Conservation (phyloP, 1,139 yeast genomes). For the Meyerozyma athensensis region DNA sequence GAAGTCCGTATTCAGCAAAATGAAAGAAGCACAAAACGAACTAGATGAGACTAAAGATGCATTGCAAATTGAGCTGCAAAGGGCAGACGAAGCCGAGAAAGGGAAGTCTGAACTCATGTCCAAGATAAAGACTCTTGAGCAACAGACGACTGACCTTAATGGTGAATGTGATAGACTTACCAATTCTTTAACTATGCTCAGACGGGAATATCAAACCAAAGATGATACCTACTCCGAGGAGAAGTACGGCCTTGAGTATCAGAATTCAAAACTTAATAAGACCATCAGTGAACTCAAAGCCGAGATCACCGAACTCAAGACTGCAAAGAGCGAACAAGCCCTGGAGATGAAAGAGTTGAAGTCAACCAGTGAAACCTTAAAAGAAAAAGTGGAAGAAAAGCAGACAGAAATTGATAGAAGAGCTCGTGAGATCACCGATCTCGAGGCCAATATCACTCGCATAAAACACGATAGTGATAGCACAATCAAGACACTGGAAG, state of each 20-base stretch:
- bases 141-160: constrained; percentile 54
- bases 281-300: constrained; percentile 36
- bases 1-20: constrained; percentile 69
- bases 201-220: constrained; percentile 42
- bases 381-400: constrained; percentile 25
- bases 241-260: constrained; percentile 40
- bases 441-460: constrained; percentile 6
- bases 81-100: constrained; percentile 23
- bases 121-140: constrained; percentile 29
- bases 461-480: constrained; percentile 9
- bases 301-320: constrained; percentile 42
- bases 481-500: constrained; percentile 7
- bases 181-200: constrained; percentile 40
- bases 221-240: constrained; percentile 43
- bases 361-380: constrained; percentile 44
- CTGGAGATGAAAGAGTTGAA: constrained; percentile 39
- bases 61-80: constrained; percentile 22
- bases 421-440: constrained; percentile 1
- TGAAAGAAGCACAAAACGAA: constrained; percentile 74
- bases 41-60: constrained; percentile 52
- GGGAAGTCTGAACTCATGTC: constrained; percentile 12
- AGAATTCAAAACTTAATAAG: constrained; percentile 28
- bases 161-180: constrained; percentile 64
- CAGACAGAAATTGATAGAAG: neutral
- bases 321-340: constrained; percentile 44